Conservation (phyloP, 768 basidiomycete species). For the Russula olivacea region DNA sequence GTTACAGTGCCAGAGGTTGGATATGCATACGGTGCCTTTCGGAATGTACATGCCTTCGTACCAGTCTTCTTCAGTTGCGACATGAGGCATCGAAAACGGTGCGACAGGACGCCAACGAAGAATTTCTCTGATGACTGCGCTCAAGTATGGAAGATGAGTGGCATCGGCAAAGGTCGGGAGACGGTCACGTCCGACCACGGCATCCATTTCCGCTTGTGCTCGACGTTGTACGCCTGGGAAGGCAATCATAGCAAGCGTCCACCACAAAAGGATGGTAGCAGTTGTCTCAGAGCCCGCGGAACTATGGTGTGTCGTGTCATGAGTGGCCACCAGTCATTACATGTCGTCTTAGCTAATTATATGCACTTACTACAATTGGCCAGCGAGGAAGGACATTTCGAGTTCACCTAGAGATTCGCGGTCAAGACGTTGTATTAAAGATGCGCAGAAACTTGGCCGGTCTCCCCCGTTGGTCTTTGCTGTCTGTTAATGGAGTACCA, state of each 20-base stretch:
- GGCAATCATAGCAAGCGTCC: constrained; percentile 16
- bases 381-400: not conserved
- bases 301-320: not conserved
- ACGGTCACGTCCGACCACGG: constrained; percentile 16
- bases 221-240: constrained; percentile 15
- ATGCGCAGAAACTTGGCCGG: constrained; percentile 2
- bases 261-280: constrained; percentile 3
- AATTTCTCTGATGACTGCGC: constrained; percentile 21
- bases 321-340: too few species aligned
- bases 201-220: constrained; percentile 23
- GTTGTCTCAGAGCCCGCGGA: constrained; percentile 13
- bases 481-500: not conserved
- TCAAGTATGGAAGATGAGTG: constrained; percentile 23
- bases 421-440: not conserved
- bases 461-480: not conserved
- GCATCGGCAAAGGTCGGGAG: constrained; percentile 21
- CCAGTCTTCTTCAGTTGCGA: constrained; percentile 28
- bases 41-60: constrained; percentile 33
- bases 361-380: not conserved
- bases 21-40: constrained; percentile 33
- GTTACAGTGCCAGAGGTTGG: constrained; percentile 25
- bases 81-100: not conserved
- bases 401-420: not conserved
- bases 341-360: not conserved
- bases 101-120: constrained; percentile 10